phyloP scores from a whole-genome alignment of 495 filamentous ascomycete species.

The Daldinia bambusicola region DNA sequence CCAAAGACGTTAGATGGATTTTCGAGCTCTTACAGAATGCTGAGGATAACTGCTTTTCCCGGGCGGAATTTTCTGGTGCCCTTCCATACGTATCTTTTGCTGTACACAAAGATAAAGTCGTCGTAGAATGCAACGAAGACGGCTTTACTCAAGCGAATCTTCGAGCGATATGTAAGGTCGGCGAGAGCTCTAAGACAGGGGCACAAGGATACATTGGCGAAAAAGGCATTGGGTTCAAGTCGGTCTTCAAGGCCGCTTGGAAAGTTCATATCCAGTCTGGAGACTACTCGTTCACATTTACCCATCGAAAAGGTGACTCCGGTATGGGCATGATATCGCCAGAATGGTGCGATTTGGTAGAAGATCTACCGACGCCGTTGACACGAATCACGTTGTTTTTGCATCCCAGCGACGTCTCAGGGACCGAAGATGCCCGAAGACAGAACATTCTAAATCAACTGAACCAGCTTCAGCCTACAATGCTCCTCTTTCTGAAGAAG shows the following conservation, averaged over 20 bases:
- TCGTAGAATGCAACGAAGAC: constrained; percentile 61
- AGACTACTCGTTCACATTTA: constrained; percentile 58
- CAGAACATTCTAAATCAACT: constrained; percentile 48
- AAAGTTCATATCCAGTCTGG: constrained; percentile 61
- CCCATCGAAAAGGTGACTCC: constrained; percentile 41
- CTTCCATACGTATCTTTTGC: constrained; percentile 51
- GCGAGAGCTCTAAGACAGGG: constrained; percentile 53
- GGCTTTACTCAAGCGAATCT: constrained; percentile 54
- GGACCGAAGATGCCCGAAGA: constrained; percentile 18
- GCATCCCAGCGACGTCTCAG: constrained; percentile 38
- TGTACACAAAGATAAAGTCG: constrained; percentile 45
- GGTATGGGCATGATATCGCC: constrained; percentile 60
- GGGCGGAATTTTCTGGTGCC: constrained; percentile 14
- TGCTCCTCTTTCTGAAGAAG: constrained; percentile 55
- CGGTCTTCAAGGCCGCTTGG: constrained; percentile 60
- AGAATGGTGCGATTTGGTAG: constrained; percentile 47
- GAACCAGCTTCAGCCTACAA: constrained; percentile 46
- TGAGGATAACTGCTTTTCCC: constrained; percentile 53
- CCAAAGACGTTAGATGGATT: constrained; percentile 51
- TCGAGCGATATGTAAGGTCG: constrained; percentile 50
- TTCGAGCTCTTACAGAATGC: constrained; percentile 59
- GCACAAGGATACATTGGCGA: constrained; percentile 59
- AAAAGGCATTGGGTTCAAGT: constrained; percentile 66
- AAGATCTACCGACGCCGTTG: constrained; percentile 28
- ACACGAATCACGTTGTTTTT: constrained; percentile 53